A percentile compares a stretch with the other conserved stretches of the same genome.
Conservation (phyloP, 2,329 filamentous ascomycete genomes). For the Cercospora zeae-maydis region DNA sequence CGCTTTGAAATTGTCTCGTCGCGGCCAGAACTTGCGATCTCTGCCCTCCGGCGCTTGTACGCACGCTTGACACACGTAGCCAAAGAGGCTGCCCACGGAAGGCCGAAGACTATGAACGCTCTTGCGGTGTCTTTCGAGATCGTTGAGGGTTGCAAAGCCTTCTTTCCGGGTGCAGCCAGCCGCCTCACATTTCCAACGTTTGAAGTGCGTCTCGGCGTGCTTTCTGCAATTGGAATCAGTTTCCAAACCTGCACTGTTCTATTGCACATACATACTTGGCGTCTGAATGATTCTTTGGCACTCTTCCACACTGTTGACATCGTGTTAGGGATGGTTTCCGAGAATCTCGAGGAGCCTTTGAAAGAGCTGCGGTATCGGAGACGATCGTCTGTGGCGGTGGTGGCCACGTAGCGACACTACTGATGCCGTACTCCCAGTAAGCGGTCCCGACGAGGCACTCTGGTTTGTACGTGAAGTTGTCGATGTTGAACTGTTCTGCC, state of each 20-base stretch:
- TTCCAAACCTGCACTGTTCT: background rate
- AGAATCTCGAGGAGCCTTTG: conserved; percentile 1
- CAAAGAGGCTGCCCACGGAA: conserved; percentile 42
- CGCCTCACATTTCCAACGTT: conserved; percentile 61
- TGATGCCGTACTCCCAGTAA: background rate
- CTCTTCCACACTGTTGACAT: conserved; percentile 13
- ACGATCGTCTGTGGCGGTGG: conserved; percentile 10
- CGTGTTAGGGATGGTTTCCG: background rate
- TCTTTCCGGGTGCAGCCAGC: conserved; percentile 52
- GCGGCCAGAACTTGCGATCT: conserved; percentile 67
- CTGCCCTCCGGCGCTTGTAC: conserved; percentile 48
- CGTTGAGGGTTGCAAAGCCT: conserved; percentile 77
- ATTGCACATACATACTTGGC: conserved; percentile 19
- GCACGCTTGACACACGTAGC: conserved; percentile 57
- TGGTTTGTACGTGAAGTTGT: background rate
- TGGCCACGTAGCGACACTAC: background rate
- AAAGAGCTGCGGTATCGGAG: background rate
- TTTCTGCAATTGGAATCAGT: conserved; percentile 55
- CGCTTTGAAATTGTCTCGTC: conserved; percentile 80
- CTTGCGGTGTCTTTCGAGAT: conserved; percentile 73
- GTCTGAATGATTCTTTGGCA: conserved; percentile 24
- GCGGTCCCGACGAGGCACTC: background rate
- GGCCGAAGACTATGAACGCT: conserved; percentile 58
- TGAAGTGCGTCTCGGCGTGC: conserved; percentile 67
- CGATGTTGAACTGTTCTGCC: background rate